phyloP scores from a whole-genome alignment of 306 rosid species.

The Dalbergia oliveri region DNA sequence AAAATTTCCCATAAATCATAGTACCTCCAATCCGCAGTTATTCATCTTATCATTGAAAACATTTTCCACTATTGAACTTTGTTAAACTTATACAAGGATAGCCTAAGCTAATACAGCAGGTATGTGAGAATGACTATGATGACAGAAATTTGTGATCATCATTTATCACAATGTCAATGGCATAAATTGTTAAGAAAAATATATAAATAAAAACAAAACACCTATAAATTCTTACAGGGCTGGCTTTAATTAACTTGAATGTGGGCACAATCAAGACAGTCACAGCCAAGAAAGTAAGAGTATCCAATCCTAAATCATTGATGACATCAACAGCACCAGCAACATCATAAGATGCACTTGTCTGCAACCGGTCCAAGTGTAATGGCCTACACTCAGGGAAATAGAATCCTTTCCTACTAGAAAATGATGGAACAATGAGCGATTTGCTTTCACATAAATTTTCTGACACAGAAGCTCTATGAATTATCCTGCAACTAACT shows the following conservation, averaged over 20 bases:
- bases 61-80: conserved; percentile 13
- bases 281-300: conserved; percentile 85
- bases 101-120: neutral
- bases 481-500: conserved; percentile 46
- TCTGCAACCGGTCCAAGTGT: conserved; percentile 52
- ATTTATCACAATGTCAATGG: conserved; percentile 8
- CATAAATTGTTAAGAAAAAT: neutral
- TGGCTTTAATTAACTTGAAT: conserved; percentile 78
- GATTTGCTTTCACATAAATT: conserved; percentile 42
- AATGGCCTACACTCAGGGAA: conserved; percentile 48
- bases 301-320: conserved; percentile 92
- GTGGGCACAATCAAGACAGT: conserved; percentile 87
- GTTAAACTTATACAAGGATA: conserved; percentile 8
- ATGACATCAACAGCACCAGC: conserved; percentile 80
- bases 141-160: conserved; percentile 9
- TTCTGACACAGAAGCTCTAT: conserved; percentile 52
- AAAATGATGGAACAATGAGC: conserved; percentile 47
- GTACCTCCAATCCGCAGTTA: neutral
- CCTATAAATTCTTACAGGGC: conserved; percentile 51
- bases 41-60: neutral
- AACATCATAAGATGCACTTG: conserved; percentile 71
- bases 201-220: neutral
- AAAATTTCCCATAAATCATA: neutral
- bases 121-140: conserved; percentile 9
- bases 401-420: conserved; percentile 48